Evolutionary conservation across 2,329 filamentous ascomycete species (phyloP).

Genomic region (Epichloe coenophiala): DNA sequence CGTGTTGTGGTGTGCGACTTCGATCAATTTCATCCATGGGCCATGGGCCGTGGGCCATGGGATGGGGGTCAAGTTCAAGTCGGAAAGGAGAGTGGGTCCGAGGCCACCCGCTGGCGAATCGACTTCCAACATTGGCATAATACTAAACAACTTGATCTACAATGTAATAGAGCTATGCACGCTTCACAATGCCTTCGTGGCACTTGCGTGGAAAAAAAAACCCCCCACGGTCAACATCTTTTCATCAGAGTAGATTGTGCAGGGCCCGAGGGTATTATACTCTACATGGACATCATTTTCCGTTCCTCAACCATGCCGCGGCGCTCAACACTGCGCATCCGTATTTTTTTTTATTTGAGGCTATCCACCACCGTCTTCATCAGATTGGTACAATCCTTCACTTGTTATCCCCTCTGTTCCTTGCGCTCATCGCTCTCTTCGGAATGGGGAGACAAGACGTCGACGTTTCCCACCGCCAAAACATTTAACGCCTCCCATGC

Average conservation of each 20-base stretch:
- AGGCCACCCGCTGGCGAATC: no score
- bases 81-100: not conserved
- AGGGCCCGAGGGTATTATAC: not conserved
- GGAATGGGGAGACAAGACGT: not conserved
- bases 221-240: not conserved
- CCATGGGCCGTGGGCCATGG: no score
- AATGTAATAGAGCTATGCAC: no score
- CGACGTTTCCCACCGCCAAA: not conserved
- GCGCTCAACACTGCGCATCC: not conserved
- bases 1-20: not conserved
- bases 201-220: not conserved
- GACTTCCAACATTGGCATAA: no score
- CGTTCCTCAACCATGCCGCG: not conserved
- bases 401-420: not conserved
- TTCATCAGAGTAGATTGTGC: not conserved
- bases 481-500: constrained; percentile 8
- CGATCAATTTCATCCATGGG: not conserved
- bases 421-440: not conserved
- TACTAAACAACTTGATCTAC: no score
- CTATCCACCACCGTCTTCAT: not conserved
- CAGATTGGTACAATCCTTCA: not conserved
- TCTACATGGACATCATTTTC: not conserved
- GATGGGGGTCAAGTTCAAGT: not conserved
- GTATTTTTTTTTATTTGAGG: not conserved
- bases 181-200: not conserved